Evolutionary conservation across 2,329 filamentous ascomycete species (phyloP).

Genomic region (Neopestalotiopsis sp.): DNA sequence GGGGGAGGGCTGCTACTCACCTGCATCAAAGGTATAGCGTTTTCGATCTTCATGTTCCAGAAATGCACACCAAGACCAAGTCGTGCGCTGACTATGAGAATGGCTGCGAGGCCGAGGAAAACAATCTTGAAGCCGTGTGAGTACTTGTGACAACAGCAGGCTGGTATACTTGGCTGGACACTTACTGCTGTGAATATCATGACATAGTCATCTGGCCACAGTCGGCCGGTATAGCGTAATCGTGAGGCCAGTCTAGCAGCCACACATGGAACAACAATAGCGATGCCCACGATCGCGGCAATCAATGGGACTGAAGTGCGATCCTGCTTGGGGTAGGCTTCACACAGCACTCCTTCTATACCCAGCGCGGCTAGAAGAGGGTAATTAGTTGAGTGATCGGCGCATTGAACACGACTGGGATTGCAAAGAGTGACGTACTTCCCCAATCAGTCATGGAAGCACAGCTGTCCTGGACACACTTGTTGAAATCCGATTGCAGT

Average conservation of each 20-base stretch:
- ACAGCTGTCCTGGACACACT: constrained; percentile 9
- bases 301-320: constrained; percentile 2
- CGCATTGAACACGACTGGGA: neutral
- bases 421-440: constrained; percentile 1
- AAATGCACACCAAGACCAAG: neutral
- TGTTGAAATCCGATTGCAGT: constrained; percentile 12
- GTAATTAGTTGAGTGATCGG: neutral
- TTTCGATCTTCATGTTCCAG: constrained; percentile 12
- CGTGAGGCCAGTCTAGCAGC: neutral
- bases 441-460: neutral
- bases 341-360: neutral
- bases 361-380: neutral
- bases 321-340: neutral
- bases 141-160: neutral
- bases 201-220: constrained; percentile 11
- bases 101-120: constrained; percentile 3
- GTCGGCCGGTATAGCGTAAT: neutral
- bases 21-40: neutral
- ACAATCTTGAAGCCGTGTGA: neutral
- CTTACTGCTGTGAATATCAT: neutral
- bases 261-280: neutral
- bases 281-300: neutral
- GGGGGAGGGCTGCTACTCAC: neutral
- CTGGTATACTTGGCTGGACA: neutral
- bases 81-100: constrained; percentile 10